A percentile compares a stretch with the other conserved stretches of the same genome.
These are phyloP conservation scores for Ustilago nuda DNA, from an alignment of 1,284 basidiomycete species.

Conservation along the genomic window DNA sequence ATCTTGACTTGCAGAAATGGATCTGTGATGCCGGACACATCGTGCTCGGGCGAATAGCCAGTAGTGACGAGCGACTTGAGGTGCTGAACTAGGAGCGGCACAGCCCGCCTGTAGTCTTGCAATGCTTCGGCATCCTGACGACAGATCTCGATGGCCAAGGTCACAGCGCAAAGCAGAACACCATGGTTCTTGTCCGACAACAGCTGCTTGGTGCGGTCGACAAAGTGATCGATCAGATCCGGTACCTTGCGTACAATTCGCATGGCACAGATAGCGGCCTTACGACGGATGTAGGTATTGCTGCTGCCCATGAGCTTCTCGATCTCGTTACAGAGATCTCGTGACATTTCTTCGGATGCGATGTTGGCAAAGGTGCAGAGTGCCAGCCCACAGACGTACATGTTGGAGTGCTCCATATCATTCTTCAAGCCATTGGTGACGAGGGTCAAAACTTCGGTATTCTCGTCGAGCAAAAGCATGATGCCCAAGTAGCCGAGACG, in stretches of 20 bases:
- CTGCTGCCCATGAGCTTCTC: conserved; percentile 96
- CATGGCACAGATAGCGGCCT: conserved; percentile 97
- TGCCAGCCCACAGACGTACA: conserved; percentile 97
- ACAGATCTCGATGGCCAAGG: conserved; percentile 95
- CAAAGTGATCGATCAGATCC: conserved; percentile 94
- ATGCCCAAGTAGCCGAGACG: conserved; percentile 96
- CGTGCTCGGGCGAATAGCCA: conserved; percentile 98
- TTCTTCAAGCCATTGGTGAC: conserved; percentile 99
- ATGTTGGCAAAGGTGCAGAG: conserved; percentile 99
- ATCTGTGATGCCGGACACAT: conserved; percentile 99
- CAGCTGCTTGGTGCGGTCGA: conserved; percentile 85
- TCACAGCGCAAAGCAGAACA: conserved; percentile 91
- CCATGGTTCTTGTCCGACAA: conserved; percentile 97
- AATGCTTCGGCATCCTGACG: conserved; percentile 80
- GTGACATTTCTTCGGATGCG: conserved; percentile 79
- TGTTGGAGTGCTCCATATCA: conserved; percentile 99
- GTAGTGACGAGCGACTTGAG: conserved; percentile 95
- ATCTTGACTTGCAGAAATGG: conserved; percentile 98
- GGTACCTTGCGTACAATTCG: conserved; percentile 96
- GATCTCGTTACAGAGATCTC: conserved; percentile 76
- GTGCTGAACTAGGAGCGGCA: conserved; percentile 91
- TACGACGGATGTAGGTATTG: conserved; percentile 99
- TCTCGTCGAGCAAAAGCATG: conserved; percentile 97
- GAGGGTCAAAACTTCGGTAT: conserved; percentile 94
- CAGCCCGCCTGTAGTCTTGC: conserved; percentile 89